Evolutionary conservation across 1,139 yeast species (phyloP), one percentile per base, ranked within the genome.

Genomic region (Pichia sp.): DNA sequence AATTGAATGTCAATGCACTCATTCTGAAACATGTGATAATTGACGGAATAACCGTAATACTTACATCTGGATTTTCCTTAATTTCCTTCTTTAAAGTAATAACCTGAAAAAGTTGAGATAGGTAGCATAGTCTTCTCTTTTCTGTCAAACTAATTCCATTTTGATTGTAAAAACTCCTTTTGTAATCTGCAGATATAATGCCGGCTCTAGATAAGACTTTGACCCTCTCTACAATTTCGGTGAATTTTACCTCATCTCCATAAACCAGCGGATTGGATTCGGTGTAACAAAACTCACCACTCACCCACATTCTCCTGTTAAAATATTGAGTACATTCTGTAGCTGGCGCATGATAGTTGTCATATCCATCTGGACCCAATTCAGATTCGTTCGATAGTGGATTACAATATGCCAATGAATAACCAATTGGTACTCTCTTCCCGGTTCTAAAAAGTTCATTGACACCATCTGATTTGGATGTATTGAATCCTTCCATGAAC

Each of bases 311-410:
- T 34, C 97, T 67, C 49, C 94, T 67, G 29, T 65, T 64, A 57
- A 68, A 86, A 5, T 64, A 56, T 27, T 58, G 60, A 2, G 46
- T 38, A 0, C 43, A 51, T 1, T 51, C 39, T 2, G 48, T 27
- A 1, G 44, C 55, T 0, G 96, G 96, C 1, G 92, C 80, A 60
- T 85, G 95, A 55, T 81, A 78, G 46, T 80, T 71, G 54, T 85
- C 95, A 62, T 86, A 90, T 0, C 97, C 97, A 61, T 90, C 97
- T 2, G 57, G 41, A 0, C 84, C 81, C 29, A 86, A 58, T 3
- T 61, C 61, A 0, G 52, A 44, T 52, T 79, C 87, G 29, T 49
- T 48, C 38, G 74, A 78, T 35, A 71, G 64, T 4, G 82, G 79
- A 50, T 76, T 77, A 61, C 79, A 79, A 60, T 73, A 86, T 3